phyloP scores from a whole-genome alignment of 2,329 filamentous ascomycete genomes.

The Emmonsiellopsis sp. region DNA sequence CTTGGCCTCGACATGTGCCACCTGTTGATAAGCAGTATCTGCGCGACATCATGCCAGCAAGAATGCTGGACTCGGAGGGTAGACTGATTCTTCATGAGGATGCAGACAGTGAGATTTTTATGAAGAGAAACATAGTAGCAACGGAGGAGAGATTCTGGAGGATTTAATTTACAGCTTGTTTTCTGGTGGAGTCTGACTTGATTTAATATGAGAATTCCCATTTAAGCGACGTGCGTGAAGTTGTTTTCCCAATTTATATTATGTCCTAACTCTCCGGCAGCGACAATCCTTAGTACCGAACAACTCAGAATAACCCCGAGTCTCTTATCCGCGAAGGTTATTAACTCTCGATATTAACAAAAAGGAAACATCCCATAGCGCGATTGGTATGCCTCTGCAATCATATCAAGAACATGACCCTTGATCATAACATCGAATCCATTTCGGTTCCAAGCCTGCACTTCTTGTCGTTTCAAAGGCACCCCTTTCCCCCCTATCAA shows the following conservation, averaged over 20 bases:
- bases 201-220: too few species aligned
- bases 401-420: conserved; percentile 1
- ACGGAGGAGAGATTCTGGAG: conserved; percentile 7
- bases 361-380: conserved; percentile 1
- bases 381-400: conserved; percentile 4
- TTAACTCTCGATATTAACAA: neutral
- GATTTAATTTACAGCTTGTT: neutral
- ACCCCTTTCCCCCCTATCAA: conserved; percentile 3
- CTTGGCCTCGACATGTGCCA: conserved; percentile 13
- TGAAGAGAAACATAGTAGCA: conserved; percentile 9
- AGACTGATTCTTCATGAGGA: conserved; percentile 16
- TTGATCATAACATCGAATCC: conserved; percentile 7
- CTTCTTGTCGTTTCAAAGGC: conserved; percentile 1
- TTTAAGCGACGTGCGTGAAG: neutral
- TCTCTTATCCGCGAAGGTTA: too few species aligned
- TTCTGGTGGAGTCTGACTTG: too few species aligned
- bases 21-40: conserved; percentile 9
- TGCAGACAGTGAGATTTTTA: conserved; percentile 8
- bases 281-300: too few species aligned
- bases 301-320: too few species aligned
- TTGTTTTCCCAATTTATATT: too few species aligned
- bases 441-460: conserved; percentile 6
- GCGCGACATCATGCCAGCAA: conserved; percentile 14
- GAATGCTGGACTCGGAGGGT: conserved; percentile 15
- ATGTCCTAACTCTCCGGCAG: too few species aligned